These are phyloP conservation scores for Shiraia sp. DNA, from an alignment of 2,329 filamentous ascomycete genomes.

Conservation along the genomic window DNA sequence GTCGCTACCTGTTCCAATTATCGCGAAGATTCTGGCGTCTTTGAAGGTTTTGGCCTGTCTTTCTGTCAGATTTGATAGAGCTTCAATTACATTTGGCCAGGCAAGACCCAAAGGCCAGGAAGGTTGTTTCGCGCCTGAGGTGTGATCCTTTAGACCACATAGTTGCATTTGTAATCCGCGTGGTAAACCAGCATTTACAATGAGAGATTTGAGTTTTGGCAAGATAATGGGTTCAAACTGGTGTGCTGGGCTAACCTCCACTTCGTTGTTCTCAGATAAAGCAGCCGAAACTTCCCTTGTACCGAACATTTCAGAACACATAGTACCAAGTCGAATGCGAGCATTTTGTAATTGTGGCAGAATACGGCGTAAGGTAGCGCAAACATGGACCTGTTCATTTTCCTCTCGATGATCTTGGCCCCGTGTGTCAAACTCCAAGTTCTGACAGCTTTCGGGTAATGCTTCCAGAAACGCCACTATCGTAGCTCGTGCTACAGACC, in stretches of 20 bases:
- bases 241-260: too few relatives aligned
- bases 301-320: not conserved
- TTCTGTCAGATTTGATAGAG: not conserved
- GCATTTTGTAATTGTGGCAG: not conserved
- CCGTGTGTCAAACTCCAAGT: constrained; percentile 7
- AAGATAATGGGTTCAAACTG: not conserved
- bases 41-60: too few relatives aligned
- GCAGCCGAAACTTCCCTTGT: not conserved
- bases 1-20: too few relatives aligned
- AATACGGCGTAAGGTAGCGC: not conserved
- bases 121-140: not conserved
- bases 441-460: constrained; percentile 4
- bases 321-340: not conserved
- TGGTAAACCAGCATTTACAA: not conserved
- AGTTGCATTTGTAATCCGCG: not conserved
- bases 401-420: constrained; percentile 3
- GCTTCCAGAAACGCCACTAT: constrained; percentile 3
- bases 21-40: too few relatives aligned
- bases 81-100: not conserved
- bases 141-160: not conserved
- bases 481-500: not conserved
- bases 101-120: not conserved
- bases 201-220: not conserved
- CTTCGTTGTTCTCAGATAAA: too few relatives aligned
- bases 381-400: constrained; percentile 1